Base-by-base conservation (phyloP, 2,329 filamentous ascomycete genomes). In the Cryphonectria nitschkei region DNA sequence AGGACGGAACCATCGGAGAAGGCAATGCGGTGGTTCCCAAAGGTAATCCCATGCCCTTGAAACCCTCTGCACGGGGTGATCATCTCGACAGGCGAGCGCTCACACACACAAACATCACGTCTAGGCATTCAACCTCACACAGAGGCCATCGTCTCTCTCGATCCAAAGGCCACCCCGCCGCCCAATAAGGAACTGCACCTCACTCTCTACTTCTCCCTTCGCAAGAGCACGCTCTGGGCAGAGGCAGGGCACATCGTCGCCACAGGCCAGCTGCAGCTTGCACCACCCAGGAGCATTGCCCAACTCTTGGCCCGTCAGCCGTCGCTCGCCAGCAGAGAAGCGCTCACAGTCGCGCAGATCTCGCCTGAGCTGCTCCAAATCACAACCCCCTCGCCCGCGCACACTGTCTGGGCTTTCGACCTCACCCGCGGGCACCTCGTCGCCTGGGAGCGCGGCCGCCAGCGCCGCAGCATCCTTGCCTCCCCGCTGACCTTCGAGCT, bases 401-500 rank as follows among this genome's bases (percentile, higher is more conserved):
- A 78, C 64, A 77, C 80, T 0, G 79, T 74, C 0, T 87, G 85
- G 80, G 79, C 79, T 50, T 82, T 88, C 68, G 81, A 86, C 68
- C 80, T 82, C 19, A 75, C 79, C 2, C 78, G 77, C 1, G 86
- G 86, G 52, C 78, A 76, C 2, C 77, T 87, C 14, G 77, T 76
- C 5, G 84, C 80, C 67, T 83, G 86, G 79, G 80, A 77, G 16
- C 79, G 83, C 16, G 61, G n/a, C 32, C 58, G 43, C 34, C 34
- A 32, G 11, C 74, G 77, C 1, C 69, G 73, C 34, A 84, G 85
- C 73, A 75, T 86, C 39, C 80, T 88, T 65, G 82, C 82, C 4
- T 76, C 82, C 41, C 83, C 85, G 0, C 75, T 85, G 2, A 74
- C 79, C 1, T 81, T 90, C 56, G 83, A 84, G 73, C 87, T 92